Base-by-base conservation (phyloP, 352 stramenopile genomes). In the Globisporangium acanthophoron region DNA sequence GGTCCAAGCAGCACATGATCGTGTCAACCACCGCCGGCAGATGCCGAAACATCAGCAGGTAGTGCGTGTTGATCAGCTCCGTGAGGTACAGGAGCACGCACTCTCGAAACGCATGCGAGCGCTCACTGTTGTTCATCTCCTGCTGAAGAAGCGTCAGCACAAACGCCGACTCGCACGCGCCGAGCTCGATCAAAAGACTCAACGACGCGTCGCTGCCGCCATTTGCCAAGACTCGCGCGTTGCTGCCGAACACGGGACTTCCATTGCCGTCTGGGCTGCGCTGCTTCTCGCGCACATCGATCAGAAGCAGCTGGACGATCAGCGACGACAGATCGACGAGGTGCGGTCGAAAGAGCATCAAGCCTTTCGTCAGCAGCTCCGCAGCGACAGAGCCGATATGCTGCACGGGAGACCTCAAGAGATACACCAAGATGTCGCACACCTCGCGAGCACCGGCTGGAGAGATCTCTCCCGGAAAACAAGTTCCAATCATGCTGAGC, bases 401-500 rank as follows among this genome's bases (percentile, higher is more conserved):
- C 31, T 76, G 77, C 49, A 76, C 67, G 6, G 79, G 69, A 7
- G 82, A 69, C 41, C 76, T 73, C 2, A 94, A 61, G 9, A 90
- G 49, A 27, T 68, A 83, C 0, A 94, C 83, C 21, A 94, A 54
- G 3, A 93, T 77, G 45, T 92, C 81, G 41, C 83, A 92, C 27
- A 94, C 85, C 74, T 94, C 81, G 6, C 83, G 76, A 2, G 85
- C 85, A 16, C 76, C 69, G 2, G 81, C 61, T 3, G 85, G 85
- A 1, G 85, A 89, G 24, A 94, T 90, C 41, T 93, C 85, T 0
- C 79, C 85, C 7, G 85, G 85, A 52, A 85, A 94, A 58, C 80
- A 92, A 24, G 85, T 94, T n/a, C 85, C 85, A 9, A 93, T 85
- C 77, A 92, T 90, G 54, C 85, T 92, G 50, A 92, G 64, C 29